Percentiles rank a stretch among this genome's conserved stretches.
phyloP scores from a whole-genome alignment of 225 moss, liverwort and hornwort species.

The Sphagnum tenellum region DNA sequence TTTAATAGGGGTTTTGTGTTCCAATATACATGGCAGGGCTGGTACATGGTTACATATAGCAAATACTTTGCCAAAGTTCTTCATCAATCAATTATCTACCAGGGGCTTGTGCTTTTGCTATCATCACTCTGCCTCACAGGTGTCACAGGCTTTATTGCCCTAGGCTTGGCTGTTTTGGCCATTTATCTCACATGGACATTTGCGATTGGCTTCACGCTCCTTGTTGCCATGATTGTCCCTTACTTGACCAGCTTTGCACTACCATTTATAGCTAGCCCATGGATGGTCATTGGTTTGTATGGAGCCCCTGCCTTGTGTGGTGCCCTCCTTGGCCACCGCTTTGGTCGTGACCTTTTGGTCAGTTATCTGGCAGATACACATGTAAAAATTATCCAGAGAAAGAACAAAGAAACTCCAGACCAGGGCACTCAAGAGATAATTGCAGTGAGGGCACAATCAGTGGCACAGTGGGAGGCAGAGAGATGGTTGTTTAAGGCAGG shows the following conservation, averaged over 20 bases:
- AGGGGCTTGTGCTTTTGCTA: constrained; percentile 52
- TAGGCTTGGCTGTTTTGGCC: constrained; percentile 50
- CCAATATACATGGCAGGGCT: constrained; percentile 27
- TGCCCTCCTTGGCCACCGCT: constrained; percentile 63
- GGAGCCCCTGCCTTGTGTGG: constrained; percentile 70
- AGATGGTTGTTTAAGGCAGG: constrained; percentile 89
- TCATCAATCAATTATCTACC: constrained; percentile 47
- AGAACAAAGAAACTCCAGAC: constrained; percentile 1
- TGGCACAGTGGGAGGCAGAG: constrained; percentile 55
- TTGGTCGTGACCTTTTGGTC: constrained; percentile 58
- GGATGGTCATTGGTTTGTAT: constrained; percentile 72
- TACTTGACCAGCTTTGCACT: constrained; percentile 34
- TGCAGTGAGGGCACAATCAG: constrained; percentile 1
- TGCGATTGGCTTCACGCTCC: constrained; percentile 45
- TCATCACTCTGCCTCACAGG: constrained; percentile 48
- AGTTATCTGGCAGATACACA: constrained; percentile 36
- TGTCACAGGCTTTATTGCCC: constrained; percentile 37
- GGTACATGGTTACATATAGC: constrained; percentile 60
- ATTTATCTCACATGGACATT: constrained; percentile 65
- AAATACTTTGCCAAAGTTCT: constrained; percentile 47
- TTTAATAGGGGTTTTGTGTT: background rate
- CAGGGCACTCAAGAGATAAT: constrained; percentile 2
- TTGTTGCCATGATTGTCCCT: constrained; percentile 59
- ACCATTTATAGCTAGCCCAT: constrained; percentile 68
- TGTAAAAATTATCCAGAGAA: constrained; percentile 10